These are phyloP conservation scores for Penicillium antarcticum DNA, from an alignment of 495 filamentous ascomycete species.

Conservation along the genomic window DNA sequence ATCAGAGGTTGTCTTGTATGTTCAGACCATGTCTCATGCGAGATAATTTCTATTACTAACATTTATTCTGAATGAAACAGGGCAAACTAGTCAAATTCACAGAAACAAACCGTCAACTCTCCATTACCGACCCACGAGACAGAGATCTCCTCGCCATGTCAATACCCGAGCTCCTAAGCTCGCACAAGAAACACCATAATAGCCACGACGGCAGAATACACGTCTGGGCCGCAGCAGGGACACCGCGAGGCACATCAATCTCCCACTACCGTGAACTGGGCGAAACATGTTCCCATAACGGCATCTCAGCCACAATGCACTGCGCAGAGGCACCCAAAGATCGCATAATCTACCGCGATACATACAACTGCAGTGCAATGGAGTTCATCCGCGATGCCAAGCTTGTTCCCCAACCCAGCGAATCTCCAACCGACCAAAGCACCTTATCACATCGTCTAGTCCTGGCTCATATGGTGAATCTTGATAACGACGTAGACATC, in stretches of 20 bases:
- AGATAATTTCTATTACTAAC: not conserved
- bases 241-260: conserved; percentile 33
- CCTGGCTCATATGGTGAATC: conserved; percentile 34
- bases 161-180: conserved; percentile 15
- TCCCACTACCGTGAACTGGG: conserved; percentile 19
- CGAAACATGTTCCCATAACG: conserved; percentile 29
- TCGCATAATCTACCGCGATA: conserved; percentile 14
- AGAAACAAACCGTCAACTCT: conserved; percentile 27
- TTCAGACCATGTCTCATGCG: not conserved
- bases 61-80: conserved; percentile 1
- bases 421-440: not conserved
- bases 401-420: conserved; percentile 2
- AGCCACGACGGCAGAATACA: conserved; percentile 32
- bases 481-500: conserved; percentile 31
- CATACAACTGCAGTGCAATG: conserved; percentile 18
- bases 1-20: conserved; percentile 39
- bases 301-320: conserved; percentile 20
- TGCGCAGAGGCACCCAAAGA: conserved; percentile 22
- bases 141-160: conserved; percentile 28
- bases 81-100: conserved; percentile 36
- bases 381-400: conserved; percentile 19
- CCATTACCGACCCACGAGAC: conserved; percentile 33
- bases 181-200: conserved; percentile 26
- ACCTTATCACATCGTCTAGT: conserved; percentile 10
- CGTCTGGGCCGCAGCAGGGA: conserved; percentile 44